phyloP scores from a whole-genome alignment of 2,329 filamentous ascomycete genomes.

The Trichothecium roseum region DNA sequence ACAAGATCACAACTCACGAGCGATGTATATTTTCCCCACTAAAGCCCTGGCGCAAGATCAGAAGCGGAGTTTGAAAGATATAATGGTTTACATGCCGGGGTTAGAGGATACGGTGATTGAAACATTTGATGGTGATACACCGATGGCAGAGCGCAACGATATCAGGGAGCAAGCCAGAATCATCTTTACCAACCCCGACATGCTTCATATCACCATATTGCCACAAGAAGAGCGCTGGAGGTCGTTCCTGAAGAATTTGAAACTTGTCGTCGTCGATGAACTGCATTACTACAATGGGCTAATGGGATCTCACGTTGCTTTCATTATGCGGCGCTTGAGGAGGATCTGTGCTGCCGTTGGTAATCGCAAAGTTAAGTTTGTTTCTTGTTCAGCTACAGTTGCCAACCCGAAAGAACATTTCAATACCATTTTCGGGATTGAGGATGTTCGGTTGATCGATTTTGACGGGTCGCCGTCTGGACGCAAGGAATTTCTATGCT shows the following conservation, averaged over 20 bases:
- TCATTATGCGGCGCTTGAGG: constrained; percentile 84
- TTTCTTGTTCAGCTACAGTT: constrained; percentile 94
- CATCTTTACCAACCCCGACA: constrained; percentile 96
- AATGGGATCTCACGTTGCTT: constrained; percentile 86
- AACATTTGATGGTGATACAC: constrained; percentile 92
- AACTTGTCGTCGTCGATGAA: constrained; percentile 85
- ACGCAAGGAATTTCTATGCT: constrained; percentile 89
- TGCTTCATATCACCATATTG: constrained; percentile 89
- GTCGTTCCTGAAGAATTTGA: constrained; percentile 76
- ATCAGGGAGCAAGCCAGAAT: constrained; percentile 85
- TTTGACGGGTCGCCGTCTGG: constrained; percentile 86
- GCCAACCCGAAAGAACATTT: constrained; percentile 90
- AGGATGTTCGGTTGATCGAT: constrained; percentile 71
- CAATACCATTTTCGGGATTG: constrained; percentile 83
- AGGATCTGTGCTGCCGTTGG: constrained; percentile 85
- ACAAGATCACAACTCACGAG: constrained; percentile 62
- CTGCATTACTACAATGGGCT: constrained; percentile 94
- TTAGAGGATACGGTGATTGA: constrained; percentile 72
- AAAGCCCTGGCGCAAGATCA: constrained; percentile 96
- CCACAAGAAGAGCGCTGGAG: constrained; percentile 89
- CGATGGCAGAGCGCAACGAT: constrained; percentile 63
- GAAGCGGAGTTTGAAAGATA: constrained; percentile 73
- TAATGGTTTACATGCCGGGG: constrained; percentile 70
- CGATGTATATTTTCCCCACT: constrained; percentile 97
- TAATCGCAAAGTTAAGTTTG: constrained; percentile 76